Base-by-base conservation (phyloP, 2,329 filamentous ascomycete genomes). In the Cucurbitaria berberidis region DNA sequence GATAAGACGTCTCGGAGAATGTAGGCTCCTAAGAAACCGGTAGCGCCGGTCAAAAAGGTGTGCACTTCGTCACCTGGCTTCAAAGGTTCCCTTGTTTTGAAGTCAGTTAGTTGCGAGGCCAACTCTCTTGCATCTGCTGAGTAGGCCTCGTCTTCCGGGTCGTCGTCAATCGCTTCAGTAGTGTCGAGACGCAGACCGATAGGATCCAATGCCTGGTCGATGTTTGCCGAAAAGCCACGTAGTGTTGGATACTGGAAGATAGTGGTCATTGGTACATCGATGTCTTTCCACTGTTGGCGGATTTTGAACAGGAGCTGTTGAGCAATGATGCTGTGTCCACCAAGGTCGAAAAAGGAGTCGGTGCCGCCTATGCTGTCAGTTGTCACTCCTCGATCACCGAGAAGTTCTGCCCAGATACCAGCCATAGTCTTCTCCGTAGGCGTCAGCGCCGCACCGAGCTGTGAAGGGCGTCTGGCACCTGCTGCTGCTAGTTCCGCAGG, bases 11-110 rank as follows among this genome's bases (percentile, higher is more conserved):
- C 90, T 49, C 84, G 84, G 27, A 96, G 78, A 10, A 97, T 80
- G 68, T 92, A 96, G 0, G 90, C 84, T 24, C 93, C 93, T 18
- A 97, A 76, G 80, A 97, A 97, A 2, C 93, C 93, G 5, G 93
- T 97, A 3, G 90, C 91, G 38, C 93, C 92, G 2, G 93, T 97
- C 5, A 97, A 77, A 74, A 97, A 89, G 10, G 95, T 81, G 0
- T 88, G 91, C 3, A 80, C 76, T 59, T 77, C 56, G 64, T 70
- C 53, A 51, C 74, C 67, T 18, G 66, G 59, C 26, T 68, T 61
- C n/a, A 76, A 60, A 1, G 86, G 82, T 15, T 68, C 65, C 27
- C 61, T 57, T 1, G 68, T 70, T 55, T 71, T 70, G 63, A 73
- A 73, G 6, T 72, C 64, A 3, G 51, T 67, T 11, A 90, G 76